Base-by-base conservation (phyloP, 495 filamentous ascomycete species). In the Elaphomyces granulatus region DNA sequence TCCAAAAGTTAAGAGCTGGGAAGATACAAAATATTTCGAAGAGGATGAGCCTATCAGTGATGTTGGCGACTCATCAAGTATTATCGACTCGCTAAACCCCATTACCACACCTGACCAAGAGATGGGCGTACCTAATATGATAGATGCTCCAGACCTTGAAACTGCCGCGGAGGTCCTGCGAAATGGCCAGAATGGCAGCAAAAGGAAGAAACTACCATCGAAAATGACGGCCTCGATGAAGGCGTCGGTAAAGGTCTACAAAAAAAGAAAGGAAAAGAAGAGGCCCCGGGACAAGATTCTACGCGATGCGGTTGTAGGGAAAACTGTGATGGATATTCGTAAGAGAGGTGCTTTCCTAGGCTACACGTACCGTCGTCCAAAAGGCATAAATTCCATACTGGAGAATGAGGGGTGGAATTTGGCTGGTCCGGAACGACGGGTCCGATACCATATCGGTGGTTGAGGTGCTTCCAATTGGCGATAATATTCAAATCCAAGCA, bases 11-110 rank as follows among this genome's bases (percentile, higher is more conserved):
- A 68, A 63, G 21, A 62, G 67, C 17, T 67, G 71, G 49, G 85
- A 88, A 42, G 85, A 94, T 46, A 94, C 86, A 9, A 78, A 81
- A 41, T 94, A 93, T 53, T 94, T 94, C 45, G 81, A 92, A 37
- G 81, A 80, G 45, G n/a, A n/a, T n/a, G 77, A 78, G 28, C 61
- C 74, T n/a, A 70, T 81, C 41, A 76, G 67, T 26, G 61, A 71
- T 12, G 40, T 49, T 31, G 68, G 68, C 16, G 63, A 64, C 15
- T 55, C 61, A 1, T 51, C 52, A 3, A 50, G 41, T 2, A 44
- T 42, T 16, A 55, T 47, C 14, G 49, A 55, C 4, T 45, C 38
- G 1, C 34, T 47, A 54, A 18, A 44, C 41, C 6, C 7, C 32
- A 1, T 15, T 3, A 16, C 10, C 1, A 6, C 18, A 20, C n/a